Percentiles rank a stretch among this genome's conserved stretches.
Evolutionary conservation across 768 basidiomycete species (phyloP).

Genomic region (Hydnomerulius pinastri): DNA sequence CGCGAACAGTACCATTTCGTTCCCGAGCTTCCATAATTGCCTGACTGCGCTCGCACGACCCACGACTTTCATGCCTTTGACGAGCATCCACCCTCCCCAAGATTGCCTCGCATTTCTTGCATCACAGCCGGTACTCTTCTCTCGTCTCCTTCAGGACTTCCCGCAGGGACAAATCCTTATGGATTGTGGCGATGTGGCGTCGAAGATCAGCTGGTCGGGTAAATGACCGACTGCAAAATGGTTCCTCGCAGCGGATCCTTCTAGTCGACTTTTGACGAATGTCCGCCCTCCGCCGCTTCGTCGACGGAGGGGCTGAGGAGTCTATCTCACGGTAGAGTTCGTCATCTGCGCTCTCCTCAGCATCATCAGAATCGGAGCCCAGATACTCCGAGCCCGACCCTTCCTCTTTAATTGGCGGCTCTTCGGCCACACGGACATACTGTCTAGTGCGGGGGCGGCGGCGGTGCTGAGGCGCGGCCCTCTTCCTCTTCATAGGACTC

Average conservation of each 20-base stretch:
- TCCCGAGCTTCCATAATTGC: constrained; percentile 1
- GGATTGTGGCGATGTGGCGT: not conserved
- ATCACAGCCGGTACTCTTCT: constrained; percentile 2
- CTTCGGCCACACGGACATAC: not conserved
- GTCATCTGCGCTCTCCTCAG: not conserved
- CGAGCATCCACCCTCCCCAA: constrained; percentile 7
- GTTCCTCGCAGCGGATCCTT: not conserved
- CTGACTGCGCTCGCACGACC: constrained; percentile 1
- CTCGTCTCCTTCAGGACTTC: not conserved
- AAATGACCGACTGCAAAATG: not conserved
- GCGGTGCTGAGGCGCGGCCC: not conserved
- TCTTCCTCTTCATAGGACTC: not conserved
- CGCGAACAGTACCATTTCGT: constrained; percentile 2
- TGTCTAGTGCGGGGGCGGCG: not conserved
- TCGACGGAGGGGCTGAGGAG: not conserved
- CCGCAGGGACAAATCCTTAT: not conserved
- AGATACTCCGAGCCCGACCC: not conserved
- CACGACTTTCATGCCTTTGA: constrained; percentile 1
- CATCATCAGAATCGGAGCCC: not conserved
- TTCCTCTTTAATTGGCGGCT: not conserved
- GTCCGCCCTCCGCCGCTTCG: not conserved
- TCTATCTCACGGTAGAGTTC: not conserved
- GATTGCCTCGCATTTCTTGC: constrained; percentile 1
- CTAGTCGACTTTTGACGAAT: not conserved
- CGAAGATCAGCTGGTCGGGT: constrained; percentile 3